phyloP scores from a whole-genome alignment of 169 alveolate genomes.

The Eimeria brunetti region DNA sequence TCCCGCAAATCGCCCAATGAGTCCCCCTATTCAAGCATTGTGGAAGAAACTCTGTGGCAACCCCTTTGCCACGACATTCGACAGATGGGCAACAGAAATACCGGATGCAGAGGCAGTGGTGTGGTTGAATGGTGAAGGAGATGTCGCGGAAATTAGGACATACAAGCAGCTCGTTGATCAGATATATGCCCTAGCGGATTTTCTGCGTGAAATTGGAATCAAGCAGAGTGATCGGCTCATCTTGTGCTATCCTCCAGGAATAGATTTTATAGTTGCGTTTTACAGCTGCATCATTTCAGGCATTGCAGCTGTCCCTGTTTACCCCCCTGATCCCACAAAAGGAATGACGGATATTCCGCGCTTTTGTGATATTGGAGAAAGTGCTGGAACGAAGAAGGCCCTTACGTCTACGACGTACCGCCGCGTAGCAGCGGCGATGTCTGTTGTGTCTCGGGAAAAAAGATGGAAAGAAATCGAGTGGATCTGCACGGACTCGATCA shows the following conservation, averaged over 20 bases:
- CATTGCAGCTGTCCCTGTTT: conserved; percentile 87
- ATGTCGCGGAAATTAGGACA: conserved; percentile 52
- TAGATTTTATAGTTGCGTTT: conserved; percentile 85
- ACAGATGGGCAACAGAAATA: conserved; percentile 11
- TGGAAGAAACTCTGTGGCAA: conserved; percentile 66
- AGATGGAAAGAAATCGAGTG: conserved; percentile 76
- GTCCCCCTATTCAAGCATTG: conserved; percentile 67
- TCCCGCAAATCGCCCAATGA: conserved; percentile 60
- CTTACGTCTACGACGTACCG: conserved; percentile 81
- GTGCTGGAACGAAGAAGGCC: conserved; percentile 79
- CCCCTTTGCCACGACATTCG: conserved; percentile 65
- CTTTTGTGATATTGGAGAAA: conserved; percentile 85
- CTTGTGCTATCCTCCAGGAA: conserved; percentile 86
- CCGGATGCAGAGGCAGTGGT: conserved; percentile 74
- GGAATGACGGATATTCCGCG: conserved; percentile 85
- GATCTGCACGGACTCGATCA: conserved; percentile 70
- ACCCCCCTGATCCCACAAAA: conserved; percentile 87
- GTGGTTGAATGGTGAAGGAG: conserved; percentile 80
- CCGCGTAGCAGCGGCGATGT: conserved; percentile 55
- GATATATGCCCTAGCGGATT: conserved; percentile 74
- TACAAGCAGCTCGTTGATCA: conserved; percentile 77
- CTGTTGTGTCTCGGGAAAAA: conserved; percentile 57
- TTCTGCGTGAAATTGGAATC: conserved; percentile 79
- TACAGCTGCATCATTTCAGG: conserved; percentile 84
- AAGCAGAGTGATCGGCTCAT: conserved; percentile 83